Base-by-base conservation (phyloP, 495 filamentous ascomycete species). In the Daldinia concentrica region DNA sequence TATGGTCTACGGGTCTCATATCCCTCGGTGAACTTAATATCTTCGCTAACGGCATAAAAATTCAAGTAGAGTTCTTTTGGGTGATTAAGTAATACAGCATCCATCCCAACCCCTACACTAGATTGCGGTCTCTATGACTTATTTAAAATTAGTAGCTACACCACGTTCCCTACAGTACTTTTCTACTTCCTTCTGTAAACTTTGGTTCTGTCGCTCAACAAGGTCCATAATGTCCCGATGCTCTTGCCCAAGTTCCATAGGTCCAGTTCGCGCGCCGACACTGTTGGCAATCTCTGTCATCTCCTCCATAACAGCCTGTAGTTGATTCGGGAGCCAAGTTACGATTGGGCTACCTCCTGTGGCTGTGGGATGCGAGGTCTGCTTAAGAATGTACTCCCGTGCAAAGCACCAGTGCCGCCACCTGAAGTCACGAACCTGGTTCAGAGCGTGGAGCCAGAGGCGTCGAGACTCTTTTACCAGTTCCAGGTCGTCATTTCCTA, bases 331-430 rank as follows among this genome's bases (percentile, higher is more conserved):
- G 36, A 96, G 84, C 92, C 93, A 96, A 19, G 91, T 95, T 12
- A 97, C 91, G 64, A 97, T 97, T 1, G 94, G 94, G 75, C 92
- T 95, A 1, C 94, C 94, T 1, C 94, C 94, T 0, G 94, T 97
- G 4, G 94, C 94, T 29, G 91, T 95, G 0, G 94, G 93, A 74
- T 97, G 92, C 0, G 81, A 83, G 0, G 92, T 95, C 64, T 89
- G 86, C 74, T 92, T 92, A 61, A 97, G 86, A 66, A 97, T 97
- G 71, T 97, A 97, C 84, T 97, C 94, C 22, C 93, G 83, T n/a
- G 93, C 93, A 73, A 97, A 97, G 68, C 93, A 89, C 94, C 94
- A 97, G 74, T 97, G 94, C 3, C 94, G 85, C 94, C 94, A 97
- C 65, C 94, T 83, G 82, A 97, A 97, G 73, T 94, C 92, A 58